Base-by-base conservation (phyloP, 2,329 filamentous ascomycete species). In the Didymella keratinophila region DNA sequence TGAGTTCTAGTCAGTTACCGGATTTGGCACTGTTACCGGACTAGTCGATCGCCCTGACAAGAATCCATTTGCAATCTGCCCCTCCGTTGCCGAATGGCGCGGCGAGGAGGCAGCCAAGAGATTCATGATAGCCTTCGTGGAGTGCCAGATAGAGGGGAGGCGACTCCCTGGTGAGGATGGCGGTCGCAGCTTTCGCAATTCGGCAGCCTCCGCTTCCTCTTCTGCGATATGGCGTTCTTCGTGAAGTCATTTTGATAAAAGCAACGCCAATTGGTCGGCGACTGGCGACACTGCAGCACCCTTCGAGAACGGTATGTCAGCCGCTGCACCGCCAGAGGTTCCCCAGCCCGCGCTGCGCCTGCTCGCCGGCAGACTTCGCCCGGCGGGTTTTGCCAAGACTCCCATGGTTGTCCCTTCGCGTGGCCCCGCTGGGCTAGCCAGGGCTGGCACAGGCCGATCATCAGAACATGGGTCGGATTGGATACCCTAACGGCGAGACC, bases 41-140 rank as follows among this genome's bases (percentile, higher is more conserved):
- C 52, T 60, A 50, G 58, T 52, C 20, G 55, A 47, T 51, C 37
- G 28, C 32, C 39, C 51, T 69, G 62, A 68, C 65, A 49, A 63
- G 59, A 66, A 61, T 51, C 59, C 52, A 68, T 69, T 68, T 66
- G 63, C 61, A 68, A 69, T 62, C 59, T 44, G 39, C 45, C 42
- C 34, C 47, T 55, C 56, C 56, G 8, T 42, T 3, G 18, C 32
- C 9, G 18, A 53, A 34, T 54, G 56, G 56, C 39, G 50, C 41
- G 39, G 44, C 44, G 37, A 58, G 41, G 34, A 21, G 37, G 36
- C 45, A 52, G 52, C 56, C 37, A 43, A 42, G 56, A 60, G 47
- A 55, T 21, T 56, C 37, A 43, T 43, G 56, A 62, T 54, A 60
- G 36, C 60, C 34, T 25, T 43, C 23, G 43, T 39, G 36, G 21